A percentile compares a stretch with the other conserved stretches of the same genome.
These are phyloP conservation scores for Aspergillus funiculosus DNA, from an alignment of 495 filamentous ascomycete genomes.

Conservation along the genomic window DNA sequence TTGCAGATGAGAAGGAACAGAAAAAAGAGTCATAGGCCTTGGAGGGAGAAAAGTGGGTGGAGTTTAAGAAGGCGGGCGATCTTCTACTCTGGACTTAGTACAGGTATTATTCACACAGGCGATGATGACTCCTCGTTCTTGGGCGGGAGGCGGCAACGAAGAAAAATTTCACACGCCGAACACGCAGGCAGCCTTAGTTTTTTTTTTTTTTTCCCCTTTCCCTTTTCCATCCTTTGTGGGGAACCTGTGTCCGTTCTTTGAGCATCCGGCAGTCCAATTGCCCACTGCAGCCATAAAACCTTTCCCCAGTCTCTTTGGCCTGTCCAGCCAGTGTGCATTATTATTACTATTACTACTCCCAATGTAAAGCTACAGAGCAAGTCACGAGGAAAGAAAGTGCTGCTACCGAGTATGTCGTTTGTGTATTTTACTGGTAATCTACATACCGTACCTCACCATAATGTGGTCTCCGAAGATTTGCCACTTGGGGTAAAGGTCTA, in stretches of 20 bases:
- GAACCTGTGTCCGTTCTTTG: conserved; percentile 17
- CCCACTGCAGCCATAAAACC: conserved; percentile 4
- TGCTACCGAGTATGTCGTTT: too few relatives aligned
- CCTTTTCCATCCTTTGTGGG: conserved; percentile 16
- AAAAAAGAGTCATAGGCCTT: conserved; percentile 25
- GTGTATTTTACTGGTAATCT: too few relatives aligned
- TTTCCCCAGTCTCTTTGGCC: conserved; percentile 11
- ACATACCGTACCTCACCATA: too few relatives aligned
- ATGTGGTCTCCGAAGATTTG: background rate
- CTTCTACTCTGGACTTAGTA: conserved; percentile 12
- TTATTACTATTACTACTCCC: conserved; percentile 14
- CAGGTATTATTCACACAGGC: too few relatives aligned
- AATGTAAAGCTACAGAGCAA: too few relatives aligned
- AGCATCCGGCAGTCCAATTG: conserved; percentile 15
- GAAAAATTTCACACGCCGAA: conserved; percentile 27
- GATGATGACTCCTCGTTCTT: conserved; percentile 19
- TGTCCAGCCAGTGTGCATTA: conserved; percentile 12
- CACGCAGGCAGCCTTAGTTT: conserved; percentile 5
- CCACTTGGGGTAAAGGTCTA: background rate
- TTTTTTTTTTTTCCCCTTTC: conserved; percentile 11
- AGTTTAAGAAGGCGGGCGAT: conserved; percentile 22
- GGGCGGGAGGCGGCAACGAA: conserved; percentile 17
- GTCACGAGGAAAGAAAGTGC: too few relatives aligned
- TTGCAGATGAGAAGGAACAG: conserved; percentile 1
- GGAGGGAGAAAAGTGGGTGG: conserved; percentile 21